phyloP scores from a whole-genome alignment of 768 basidiomycete species.

The Boletus rubropictus region DNA sequence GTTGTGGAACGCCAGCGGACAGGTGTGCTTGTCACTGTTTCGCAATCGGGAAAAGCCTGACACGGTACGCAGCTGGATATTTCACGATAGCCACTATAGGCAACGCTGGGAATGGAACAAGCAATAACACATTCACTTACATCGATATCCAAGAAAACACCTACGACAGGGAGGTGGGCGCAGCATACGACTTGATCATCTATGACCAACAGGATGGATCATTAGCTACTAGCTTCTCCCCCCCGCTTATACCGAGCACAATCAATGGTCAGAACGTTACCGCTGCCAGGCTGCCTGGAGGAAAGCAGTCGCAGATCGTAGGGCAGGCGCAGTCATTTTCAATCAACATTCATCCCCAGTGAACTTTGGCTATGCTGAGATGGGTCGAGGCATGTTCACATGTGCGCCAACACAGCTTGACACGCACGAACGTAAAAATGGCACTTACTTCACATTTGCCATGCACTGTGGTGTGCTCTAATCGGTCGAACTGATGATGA shows the following conservation, averaged over 20 bases:
- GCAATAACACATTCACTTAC: conserved; percentile 62
- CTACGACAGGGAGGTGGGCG: conserved; percentile 53
- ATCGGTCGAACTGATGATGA: no score
- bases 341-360: no score
- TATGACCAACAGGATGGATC: conserved; percentile 53
- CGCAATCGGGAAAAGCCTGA: neutral
- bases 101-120: conserved; percentile 63
- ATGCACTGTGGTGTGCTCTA: no score
- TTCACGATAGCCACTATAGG: conserved; percentile 41
- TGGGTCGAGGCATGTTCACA: no score
- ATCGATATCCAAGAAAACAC: conserved; percentile 56
- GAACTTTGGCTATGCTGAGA: no score
- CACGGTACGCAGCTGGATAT: conserved; percentile 39
- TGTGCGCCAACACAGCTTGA: no score
- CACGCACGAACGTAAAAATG: no score
- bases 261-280: neutral
- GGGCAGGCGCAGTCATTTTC: neutral
- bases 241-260: conserved; percentile 5
- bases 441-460: no score
- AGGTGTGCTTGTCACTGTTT: conserved; percentile 32
- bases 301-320: conserved; percentile 8
- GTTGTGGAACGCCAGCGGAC: conserved; percentile 57
- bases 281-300: conserved; percentile 35
- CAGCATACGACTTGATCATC: conserved; percentile 56
- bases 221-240: conserved; percentile 26